phyloP scores from a whole-genome alignment of 2,329 filamentous ascomycete species.

The Alternaria burnsii region DNA sequence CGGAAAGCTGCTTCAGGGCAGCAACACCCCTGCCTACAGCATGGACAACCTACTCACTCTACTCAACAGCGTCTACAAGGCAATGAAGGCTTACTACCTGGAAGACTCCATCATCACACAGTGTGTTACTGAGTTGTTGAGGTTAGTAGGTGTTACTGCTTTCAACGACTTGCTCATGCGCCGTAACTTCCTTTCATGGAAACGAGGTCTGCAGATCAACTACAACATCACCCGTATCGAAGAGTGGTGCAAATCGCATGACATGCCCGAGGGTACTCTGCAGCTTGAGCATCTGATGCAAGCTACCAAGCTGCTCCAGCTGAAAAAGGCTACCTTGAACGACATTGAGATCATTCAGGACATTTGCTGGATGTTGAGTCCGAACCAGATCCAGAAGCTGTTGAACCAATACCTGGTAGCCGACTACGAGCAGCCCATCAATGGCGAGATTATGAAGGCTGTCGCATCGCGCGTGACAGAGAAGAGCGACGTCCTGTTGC shows the following conservation, averaged over 20 bases:
- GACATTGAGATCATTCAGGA: constrained; percentile 99
- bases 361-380: constrained; percentile 99
- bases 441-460: constrained; percentile 99
- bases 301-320: constrained; percentile 96
- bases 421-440: constrained; percentile 99
- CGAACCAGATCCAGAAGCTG: constrained; percentile 98
- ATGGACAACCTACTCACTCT: constrained; percentile 98
- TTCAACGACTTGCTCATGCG: constrained; percentile 99
- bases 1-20: constrained; percentile 92
- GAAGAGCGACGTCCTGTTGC: constrained; percentile 94
- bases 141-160: constrained; percentile 93
- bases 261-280: constrained; percentile 97
- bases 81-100: constrained; percentile 98
- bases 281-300: constrained; percentile 99
- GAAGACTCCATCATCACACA: constrained; percentile 97
- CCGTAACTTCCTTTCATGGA: constrained; percentile 98
- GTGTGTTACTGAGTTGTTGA: constrained; percentile 90
- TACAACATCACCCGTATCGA: constrained; percentile 99
- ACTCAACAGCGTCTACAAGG: constrained; percentile 96
- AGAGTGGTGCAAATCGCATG: constrained; percentile 99
- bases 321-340: constrained; percentile 98
- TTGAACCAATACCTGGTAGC: constrained; percentile 98
- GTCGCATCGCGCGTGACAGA: constrained; percentile 96
- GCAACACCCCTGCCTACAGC: constrained; percentile 92
- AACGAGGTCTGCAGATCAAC: constrained; percentile 98